Conservation (phyloP, 345 rosid species). For the Barbarea vulgaris region DNA sequence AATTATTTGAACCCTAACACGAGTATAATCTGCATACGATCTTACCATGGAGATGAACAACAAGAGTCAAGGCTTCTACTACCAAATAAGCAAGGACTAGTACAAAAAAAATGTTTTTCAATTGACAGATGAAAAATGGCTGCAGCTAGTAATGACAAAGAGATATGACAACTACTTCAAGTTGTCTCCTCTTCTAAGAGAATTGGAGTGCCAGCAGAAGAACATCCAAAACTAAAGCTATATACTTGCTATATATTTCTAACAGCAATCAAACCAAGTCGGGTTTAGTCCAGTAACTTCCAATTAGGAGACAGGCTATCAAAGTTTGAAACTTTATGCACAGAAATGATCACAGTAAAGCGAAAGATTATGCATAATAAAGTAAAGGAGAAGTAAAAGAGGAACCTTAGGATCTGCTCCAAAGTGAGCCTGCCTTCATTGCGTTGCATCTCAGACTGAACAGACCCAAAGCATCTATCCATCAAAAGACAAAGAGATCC, state of each 20-base stretch:
- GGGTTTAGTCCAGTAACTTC: neutral
- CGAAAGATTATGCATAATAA: neutral
- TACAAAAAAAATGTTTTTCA: neutral
- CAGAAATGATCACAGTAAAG: neutral
- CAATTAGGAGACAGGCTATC: neutral
- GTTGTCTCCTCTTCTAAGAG: neutral
- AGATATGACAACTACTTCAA: conserved; percentile 12
- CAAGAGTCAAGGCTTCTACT: conserved; percentile 5
- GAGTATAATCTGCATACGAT: conserved; percentile 7
- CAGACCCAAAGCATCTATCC: conserved; percentile 87
- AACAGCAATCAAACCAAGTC: conserved; percentile 8
- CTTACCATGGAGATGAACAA: conserved; percentile 4
- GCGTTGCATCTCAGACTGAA: conserved; percentile 82
- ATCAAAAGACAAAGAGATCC: conserved; percentile 68
- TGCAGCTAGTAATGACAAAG: conserved; percentile 16
- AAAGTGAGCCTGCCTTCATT: conserved; percentile 94
- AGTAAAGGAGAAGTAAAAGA: neutral
- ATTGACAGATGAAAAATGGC: neutral
- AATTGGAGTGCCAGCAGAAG: neutral
- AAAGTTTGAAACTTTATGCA: conserved; percentile 18
- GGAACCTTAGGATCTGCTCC: conserved; percentile 94
- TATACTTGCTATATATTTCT: neutral
- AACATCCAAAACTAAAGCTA: conserved; percentile 10
- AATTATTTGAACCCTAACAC: neutral
- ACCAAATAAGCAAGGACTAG: neutral